Evolutionary conservation across 306 rosid species (phyloP).

Genomic region (Aeschynomene evenia): DNA sequence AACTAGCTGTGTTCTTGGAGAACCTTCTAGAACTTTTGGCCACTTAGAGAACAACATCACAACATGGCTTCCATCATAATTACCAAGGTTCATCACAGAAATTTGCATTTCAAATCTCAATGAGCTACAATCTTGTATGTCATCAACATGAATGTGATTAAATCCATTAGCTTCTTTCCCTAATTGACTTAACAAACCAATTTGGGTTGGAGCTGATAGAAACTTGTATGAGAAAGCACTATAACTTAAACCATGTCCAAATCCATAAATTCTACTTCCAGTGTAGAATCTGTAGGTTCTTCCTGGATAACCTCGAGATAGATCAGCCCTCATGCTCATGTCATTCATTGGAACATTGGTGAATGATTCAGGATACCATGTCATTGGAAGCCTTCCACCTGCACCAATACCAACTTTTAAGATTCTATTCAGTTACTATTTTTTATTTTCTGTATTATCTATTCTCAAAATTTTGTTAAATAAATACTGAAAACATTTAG

Average conservation of each 20-base stretch:
- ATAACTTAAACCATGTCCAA: conserved; percentile 89
- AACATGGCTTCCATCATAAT: conserved; percentile 71
- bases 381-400: conserved; percentile 86
- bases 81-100: conserved; percentile 62
- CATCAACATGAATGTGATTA: conserved; percentile 45
- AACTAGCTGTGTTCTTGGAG: conserved; percentile 32
- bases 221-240: conserved; percentile 56
- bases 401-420: conserved; percentile 15
- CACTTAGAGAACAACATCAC: conserved; percentile 66
- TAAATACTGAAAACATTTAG: no score
- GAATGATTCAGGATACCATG: conserved; percentile 92
- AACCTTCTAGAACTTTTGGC: conserved; percentile 36
- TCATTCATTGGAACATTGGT: conserved; percentile 76
- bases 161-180: conserved; percentile 35
- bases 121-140: conserved; percentile 55
- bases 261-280: conserved; percentile 66
- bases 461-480: no score
- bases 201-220: conserved; percentile 58
- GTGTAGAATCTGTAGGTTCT: conserved; percentile 90
- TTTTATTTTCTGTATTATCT: no score
- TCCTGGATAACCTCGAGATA: conserved; percentile 80
- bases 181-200: conserved; percentile 41
- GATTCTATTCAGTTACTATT: no score
- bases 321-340: conserved; percentile 86
- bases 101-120: conserved; percentile 51